Conservation (phyloP, 2,329 filamentous ascomycete genomes). For the Cryoendolithus antarcticus region DNA sequence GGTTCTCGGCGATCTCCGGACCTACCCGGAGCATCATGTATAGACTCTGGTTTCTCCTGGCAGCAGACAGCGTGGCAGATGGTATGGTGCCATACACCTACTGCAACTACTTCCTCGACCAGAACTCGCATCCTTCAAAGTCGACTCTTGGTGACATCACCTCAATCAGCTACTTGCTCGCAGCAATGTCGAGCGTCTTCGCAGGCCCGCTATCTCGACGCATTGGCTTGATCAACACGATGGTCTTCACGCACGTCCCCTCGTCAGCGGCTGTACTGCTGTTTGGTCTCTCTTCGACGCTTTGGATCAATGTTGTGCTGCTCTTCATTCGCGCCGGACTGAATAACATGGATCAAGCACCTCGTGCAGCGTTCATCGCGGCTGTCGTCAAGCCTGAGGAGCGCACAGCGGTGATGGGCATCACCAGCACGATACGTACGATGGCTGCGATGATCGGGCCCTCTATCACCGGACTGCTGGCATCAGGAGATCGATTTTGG, state of each 20-base stretch:
- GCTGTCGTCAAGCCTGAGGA: conserved; percentile 53
- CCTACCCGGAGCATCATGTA: conserved; percentile 43
- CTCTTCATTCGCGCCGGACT: conserved; percentile 49
- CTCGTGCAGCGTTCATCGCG: conserved; percentile 53
- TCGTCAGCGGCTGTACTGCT: conserved; percentile 49
- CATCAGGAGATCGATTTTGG: conserved; percentile 44
- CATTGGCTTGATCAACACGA: conserved; percentile 49
- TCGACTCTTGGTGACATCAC: conserved; percentile 43
- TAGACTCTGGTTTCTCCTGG: conserved; percentile 55
- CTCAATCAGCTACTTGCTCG: conserved; percentile 34
- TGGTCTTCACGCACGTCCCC: conserved; percentile 46
- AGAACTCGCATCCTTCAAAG: conserved; percentile 42
- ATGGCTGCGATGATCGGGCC: conserved; percentile 45
- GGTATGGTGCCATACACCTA: conserved; percentile 47
- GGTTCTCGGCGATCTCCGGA: conserved; percentile 43
- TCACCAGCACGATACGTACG: conserved; percentile 49
- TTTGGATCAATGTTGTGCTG: conserved; percentile 42
- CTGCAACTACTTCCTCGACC: conserved; percentile 45
- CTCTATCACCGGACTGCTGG: conserved; percentile 43
- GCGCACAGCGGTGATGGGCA: conserved; percentile 58
- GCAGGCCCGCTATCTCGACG: conserved; percentile 55
- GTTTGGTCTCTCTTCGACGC: conserved; percentile 42
- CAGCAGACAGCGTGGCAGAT: conserved; percentile 52
- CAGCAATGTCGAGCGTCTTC: conserved; percentile 32
- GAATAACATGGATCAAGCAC: conserved; percentile 60